These are phyloP conservation scores for Tolypocladium tropicale DNA, from an alignment of 2,329 filamentous ascomycete species.

Conservation along the genomic window DNA sequence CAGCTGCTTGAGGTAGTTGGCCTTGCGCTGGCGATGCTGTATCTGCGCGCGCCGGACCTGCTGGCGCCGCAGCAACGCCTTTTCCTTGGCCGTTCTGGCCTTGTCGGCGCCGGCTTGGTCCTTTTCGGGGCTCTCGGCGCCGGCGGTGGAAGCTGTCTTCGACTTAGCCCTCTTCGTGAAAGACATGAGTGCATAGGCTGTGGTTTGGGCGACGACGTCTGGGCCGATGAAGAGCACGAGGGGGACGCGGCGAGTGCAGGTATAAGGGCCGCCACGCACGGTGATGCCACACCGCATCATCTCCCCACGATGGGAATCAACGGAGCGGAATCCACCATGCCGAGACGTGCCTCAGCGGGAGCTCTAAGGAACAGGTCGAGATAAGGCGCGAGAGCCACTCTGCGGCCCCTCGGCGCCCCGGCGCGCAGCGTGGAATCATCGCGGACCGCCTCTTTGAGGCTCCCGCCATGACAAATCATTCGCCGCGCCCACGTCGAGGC, in stretches of 20 bases:
- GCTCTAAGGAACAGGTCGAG: background rate
- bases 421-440: background rate
- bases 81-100: conserved; percentile 19
- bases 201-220: background rate
- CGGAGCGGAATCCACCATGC: background rate
- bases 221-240: background rate
- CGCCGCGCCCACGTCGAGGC: background rate
- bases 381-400: background rate
- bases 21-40: conserved; percentile 45
- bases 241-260: background rate
- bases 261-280: background rate
- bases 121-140: background rate
- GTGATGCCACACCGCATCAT: background rate
- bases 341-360: no score
- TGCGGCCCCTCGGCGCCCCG: background rate
- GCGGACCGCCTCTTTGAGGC: background rate
- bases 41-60: conserved; percentile 45
- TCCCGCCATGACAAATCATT: background rate
- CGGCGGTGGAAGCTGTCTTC: background rate
- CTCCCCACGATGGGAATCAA: background rate
- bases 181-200: background rate
- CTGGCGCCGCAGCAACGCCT: conserved; percentile 35
- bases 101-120: conserved; percentile 2
- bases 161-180: background rate
- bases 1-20: conserved; percentile 43